Percentiles rank a stretch among this genome's conserved stretches.
These are phyloP conservation scores for Bondarzewia mesenterica DNA, from an alignment of 1,284 basidiomycete genomes.

Conservation along the genomic window DNA sequence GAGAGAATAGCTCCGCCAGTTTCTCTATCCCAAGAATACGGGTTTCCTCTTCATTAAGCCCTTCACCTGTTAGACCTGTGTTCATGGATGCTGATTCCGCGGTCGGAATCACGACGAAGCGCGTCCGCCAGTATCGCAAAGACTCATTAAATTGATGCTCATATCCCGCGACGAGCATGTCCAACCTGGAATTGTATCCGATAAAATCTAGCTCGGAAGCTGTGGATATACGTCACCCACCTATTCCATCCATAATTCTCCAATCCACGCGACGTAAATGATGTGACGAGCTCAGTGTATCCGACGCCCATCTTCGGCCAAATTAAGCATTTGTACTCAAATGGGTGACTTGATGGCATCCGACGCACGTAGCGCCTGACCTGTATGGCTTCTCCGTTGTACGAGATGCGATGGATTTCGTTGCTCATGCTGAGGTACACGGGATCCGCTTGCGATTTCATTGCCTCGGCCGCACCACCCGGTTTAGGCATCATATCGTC, in stretches of 20 bases:
- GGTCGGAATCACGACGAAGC: constrained; percentile 91
- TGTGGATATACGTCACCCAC: constrained; percentile 25
- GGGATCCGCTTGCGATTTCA: constrained; percentile 66
- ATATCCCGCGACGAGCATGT: constrained; percentile 83
- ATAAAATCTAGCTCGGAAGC: not conserved
- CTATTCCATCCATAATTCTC: constrained; percentile 81
- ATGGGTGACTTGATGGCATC: constrained; percentile 53
- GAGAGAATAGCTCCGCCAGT: constrained; percentile 82
- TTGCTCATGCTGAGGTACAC: constrained; percentile 93
- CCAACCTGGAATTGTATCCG: constrained; percentile 36
- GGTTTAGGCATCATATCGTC: constrained; percentile 49
- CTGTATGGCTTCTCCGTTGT: constrained; percentile 80
- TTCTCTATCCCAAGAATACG: constrained; percentile 88
- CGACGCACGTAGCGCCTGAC: constrained; percentile 83
- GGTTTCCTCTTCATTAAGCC: constrained; percentile 80
- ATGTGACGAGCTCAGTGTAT: constrained; percentile 73
- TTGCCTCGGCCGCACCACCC: constrained; percentile 20
- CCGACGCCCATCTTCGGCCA: constrained; percentile 88
- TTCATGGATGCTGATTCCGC: constrained; percentile 51
- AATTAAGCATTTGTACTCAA: constrained; percentile 82
- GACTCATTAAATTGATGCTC: constrained; percentile 77
- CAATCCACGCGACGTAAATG: constrained; percentile 73
- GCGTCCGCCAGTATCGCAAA: constrained; percentile 87
- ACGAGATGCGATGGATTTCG: constrained; percentile 90
- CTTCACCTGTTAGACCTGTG: constrained; percentile 57